Base-by-base conservation (phyloP, 768 basidiomycete genomes). In the Termitomyces sp. region DNA sequence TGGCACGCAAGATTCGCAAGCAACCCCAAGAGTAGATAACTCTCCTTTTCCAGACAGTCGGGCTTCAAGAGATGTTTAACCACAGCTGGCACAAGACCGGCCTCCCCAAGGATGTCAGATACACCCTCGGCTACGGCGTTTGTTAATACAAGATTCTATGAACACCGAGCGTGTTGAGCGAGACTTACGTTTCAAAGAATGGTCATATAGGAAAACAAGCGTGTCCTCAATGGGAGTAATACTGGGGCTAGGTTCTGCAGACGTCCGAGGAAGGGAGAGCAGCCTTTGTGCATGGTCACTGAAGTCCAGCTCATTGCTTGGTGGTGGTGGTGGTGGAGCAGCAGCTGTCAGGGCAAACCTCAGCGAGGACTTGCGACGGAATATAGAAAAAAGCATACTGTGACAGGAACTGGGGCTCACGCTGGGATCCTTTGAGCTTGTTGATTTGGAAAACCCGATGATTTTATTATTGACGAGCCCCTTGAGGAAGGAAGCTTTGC, bases 1-100 rank as follows among this genome's bases (percentile, higher is more conserved):
- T 62, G 56, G 32, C 66, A 66, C 5, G 66, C 66, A 15, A 66
- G 60, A 48, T 66, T 66, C 35, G 66, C 63, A 20, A 66, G 50
- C 18, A 66, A 28, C n/a, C 66, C 66, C 11, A 59, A 46, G 36
- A 62, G 42, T 12, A 66, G 44, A 53, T 65, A 62, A 20, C 51
- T 62, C 42, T 66, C 66, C 35, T 53, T 61, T 50, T 64, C 61
- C 11, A 56, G 58, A 24, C 52, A 58, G 18, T 58, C 56, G 4
- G 54, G 54, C 15, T 48, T 46, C 5, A 52, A 40, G 24, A 65
- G 58, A 16, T 59, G 58, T 40, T 40, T 32, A 8, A 65, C 32
- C 5, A 59, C 57, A 15, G 53, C 55, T 7, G 60, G 61, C 39
- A 66, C 22, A n/a, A 66, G 53, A n/a, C 18, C 36, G 8, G 44